These are phyloP conservation scores for Paecilomyces dactylethromorphus DNA, from an alignment of 2,329 filamentous ascomycete genomes.

Conservation along the genomic window DNA sequence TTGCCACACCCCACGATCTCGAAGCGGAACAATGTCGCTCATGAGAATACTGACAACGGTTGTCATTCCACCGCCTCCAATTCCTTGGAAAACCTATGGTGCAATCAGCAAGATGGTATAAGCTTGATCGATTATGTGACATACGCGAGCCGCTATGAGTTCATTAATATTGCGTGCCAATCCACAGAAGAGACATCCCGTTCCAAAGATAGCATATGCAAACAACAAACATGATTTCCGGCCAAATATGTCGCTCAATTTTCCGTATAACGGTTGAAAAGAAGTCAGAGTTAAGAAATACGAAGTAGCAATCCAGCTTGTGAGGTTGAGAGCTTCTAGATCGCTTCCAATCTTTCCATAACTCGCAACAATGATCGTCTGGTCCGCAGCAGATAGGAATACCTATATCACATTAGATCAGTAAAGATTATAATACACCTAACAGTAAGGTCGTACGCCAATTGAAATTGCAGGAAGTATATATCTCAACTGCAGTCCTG, in stretches of 20 bases:
- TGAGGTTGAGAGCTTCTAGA: constrained; percentile 65
- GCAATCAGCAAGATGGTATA: constrained; percentile 7
- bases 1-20: constrained; percentile 67
- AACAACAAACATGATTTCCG: constrained; percentile 61
- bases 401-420: constrained; percentile 41
- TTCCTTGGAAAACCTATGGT: constrained; percentile 47
- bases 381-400: constrained; percentile 66
- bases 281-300: constrained; percentile 69
- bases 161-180: constrained; percentile 58
- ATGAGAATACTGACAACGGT: constrained; percentile 63
- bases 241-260: constrained; percentile 64
- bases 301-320: constrained; percentile 66
- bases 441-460: constrained; percentile 43
- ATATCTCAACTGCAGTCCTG: constrained; percentile 46
- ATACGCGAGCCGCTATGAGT: constrained; percentile 56
- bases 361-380: constrained; percentile 71
- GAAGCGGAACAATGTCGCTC: constrained; percentile 63
- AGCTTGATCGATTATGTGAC: constrained; percentile 24
- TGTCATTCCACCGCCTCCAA: constrained; percentile 67
- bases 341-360: constrained; percentile 74
- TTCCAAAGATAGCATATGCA: constrained; percentile 57
- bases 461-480: constrained; percentile 57
- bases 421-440: constrained; percentile 6
- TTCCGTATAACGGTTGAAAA: constrained; percentile 69
- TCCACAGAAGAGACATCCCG: constrained; percentile 58